A percentile compares a stretch with the other conserved stretches of the same genome.
phyloP scores from a whole-genome alignment of 371 early-diverging fungal genomes.

The Rhizopus microsporus region DNA sequence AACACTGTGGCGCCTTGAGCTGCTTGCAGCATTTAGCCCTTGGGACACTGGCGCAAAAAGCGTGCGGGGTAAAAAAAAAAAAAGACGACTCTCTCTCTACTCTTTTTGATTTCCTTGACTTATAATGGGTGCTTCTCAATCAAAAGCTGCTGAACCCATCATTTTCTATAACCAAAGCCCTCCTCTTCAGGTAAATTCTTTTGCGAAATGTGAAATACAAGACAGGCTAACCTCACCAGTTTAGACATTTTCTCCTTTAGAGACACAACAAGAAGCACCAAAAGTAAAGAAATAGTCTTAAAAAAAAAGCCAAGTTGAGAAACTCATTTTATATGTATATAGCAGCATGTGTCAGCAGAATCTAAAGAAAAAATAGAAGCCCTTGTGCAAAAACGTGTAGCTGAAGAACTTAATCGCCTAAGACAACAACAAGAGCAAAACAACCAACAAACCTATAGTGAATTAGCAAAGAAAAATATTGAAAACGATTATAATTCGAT shows the following conservation, averaged over 20 bases:
- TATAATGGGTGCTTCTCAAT: constrained; percentile 51
- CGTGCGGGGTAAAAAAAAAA: background rate
- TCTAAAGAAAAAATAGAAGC: constrained; percentile 45
- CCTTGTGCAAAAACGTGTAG: constrained; percentile 47
- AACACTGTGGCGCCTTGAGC: too few relatives aligned
- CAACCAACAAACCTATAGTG: constrained; percentile 33
- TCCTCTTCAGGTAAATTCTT: constrained; percentile 40
- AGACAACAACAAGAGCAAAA: constrained; percentile 32
- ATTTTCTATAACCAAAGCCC: constrained; percentile 52
- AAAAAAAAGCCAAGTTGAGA: background rate
- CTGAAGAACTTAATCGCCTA: constrained; percentile 39
- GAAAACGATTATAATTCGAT: constrained; percentile 50
- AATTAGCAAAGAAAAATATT: constrained; percentile 43
- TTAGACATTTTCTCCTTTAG: background rate
- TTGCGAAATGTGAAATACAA: background rate
- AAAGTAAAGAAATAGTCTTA: constrained; percentile 7
- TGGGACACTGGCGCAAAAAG: too few relatives aligned
- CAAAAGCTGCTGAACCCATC: constrained; percentile 42
- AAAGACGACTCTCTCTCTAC: background rate
- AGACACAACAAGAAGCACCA: background rate
- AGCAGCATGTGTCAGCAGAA: constrained; percentile 14
- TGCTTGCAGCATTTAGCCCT: too few relatives aligned
- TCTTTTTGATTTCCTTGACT: constrained; percentile 1
- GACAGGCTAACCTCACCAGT: background rate
- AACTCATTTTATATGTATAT: background rate